Evolutionary conservation across 2,329 filamentous ascomycete genomes (phyloP), one percentile per base, ranked within the genome.

Genomic region (Zasmidium citrigriseum): DNA sequence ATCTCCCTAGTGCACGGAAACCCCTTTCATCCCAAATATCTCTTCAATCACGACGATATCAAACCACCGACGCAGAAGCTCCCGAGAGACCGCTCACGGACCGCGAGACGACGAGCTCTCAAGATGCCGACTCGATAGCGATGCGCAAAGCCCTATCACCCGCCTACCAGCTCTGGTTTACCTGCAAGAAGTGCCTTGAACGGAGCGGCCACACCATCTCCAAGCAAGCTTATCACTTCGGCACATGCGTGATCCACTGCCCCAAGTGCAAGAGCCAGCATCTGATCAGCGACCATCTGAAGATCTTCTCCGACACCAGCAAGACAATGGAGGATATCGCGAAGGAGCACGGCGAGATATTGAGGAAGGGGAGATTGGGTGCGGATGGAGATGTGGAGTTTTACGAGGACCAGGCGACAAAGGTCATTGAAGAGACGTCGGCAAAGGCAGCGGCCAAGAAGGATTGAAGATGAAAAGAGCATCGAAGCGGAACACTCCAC

Each of bases 141-240:
- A 74, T 60, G 62, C 76, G 60, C 72, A 86, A 66, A 57, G 68
- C 73, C 5, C 72, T 78, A 57, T 73, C 78, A 34, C 91, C 91
- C 1, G 86, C 90, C 57, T 99, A 98, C 77, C 83, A 91, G 67
- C 82, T 99, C 64, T 90, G 87, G 51, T 97, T 99, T 74, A 99
- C 95, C 66, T 99, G 95, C 83, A 87, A 89, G 59, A 70, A 71
- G 55, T 99, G 95, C 77, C 80, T 82, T 47, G 79, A 84, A 34
- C 88, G 93, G 58, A 96, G 91, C n/a, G 83, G 86, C 12, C 96
- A 99, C 77, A 84, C 84, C 52, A 82, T 99, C 68, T 91, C 91
- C 25, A 97, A 98, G 76, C 95, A 98, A 72, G 95, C 91, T 27
- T 99, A 99, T 73, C 93, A 98, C 76, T 82, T 88, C 63, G 95